A percentile compares a stretch with the other conserved stretches of the same genome.
These are phyloP conservation scores for Verticillium longisporum DNA, from an alignment of 2,329 filamentous ascomycete genomes.

Conservation along the genomic window DNA sequence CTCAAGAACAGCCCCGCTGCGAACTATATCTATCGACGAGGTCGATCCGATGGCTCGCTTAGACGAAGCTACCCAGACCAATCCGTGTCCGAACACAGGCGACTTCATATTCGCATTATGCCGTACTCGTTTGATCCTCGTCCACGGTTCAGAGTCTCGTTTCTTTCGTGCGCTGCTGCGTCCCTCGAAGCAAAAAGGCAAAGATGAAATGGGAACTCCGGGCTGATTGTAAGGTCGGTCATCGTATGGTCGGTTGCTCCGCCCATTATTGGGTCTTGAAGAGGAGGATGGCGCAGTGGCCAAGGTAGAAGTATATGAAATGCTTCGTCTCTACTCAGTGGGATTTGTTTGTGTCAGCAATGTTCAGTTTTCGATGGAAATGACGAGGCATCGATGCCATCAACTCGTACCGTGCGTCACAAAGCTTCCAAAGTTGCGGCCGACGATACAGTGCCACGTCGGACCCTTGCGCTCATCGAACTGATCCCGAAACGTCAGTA, in stretches of 20 bases:
- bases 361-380: not conserved
- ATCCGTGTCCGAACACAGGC: not conserved
- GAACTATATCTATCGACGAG: not conserved
- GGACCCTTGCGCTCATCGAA: conserved; percentile 96
- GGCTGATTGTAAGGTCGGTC: not conserved
- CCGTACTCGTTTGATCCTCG: not conserved
- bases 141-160: not conserved
- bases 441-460: conserved; percentile 99
- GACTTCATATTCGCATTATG: not conserved
- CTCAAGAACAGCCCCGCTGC: not conserved
- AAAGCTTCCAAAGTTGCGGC: conserved; percentile 97
- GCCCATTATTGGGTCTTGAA: conserved; percentile 88
- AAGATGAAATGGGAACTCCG: not conserved
- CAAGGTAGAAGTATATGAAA: conserved; percentile 99
- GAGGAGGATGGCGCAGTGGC: conserved; percentile 93
- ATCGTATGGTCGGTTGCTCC: not conserved
- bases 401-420: conserved; percentile 78
- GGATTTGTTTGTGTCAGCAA: not conserved
- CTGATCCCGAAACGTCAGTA: conserved; percentile 39
- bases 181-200: not conserved
- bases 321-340: conserved; percentile 80
- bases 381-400: not conserved
- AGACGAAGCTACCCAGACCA: not conserved
- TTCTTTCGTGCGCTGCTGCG: not conserved
- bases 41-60: not conserved